A percentile compares a stretch with the other conserved stretches of the same genome.
Evolutionary conservation across 495 filamentous ascomycete species (phyloP).

Genomic region (Choiromyces venosus): DNA sequence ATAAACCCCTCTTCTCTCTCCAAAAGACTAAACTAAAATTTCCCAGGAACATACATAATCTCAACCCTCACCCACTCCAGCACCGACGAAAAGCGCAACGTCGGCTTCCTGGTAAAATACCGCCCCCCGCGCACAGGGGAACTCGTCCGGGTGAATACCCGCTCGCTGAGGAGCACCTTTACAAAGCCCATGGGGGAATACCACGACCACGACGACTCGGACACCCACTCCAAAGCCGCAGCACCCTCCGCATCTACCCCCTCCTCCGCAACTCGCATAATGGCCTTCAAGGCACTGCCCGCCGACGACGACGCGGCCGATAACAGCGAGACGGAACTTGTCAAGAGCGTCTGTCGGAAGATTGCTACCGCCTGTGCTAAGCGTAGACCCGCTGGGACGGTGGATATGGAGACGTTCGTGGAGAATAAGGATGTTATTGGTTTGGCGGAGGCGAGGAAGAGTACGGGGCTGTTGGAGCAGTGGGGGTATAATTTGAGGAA

Average conservation of each 20-base stretch:
- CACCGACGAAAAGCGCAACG: slow-evolving; percentile 68
- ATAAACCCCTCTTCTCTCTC: background rate
- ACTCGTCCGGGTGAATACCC: slow-evolving; percentile 72
- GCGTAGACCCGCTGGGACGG: background rate
- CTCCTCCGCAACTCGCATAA: slow-evolving; percentile 45
- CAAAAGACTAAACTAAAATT: background rate
- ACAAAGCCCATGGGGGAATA: slow-evolving; percentile 5
- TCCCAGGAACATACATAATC: slow-evolving; percentile 69
- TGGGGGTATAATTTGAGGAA: slow-evolving; percentile 81
- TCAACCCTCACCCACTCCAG: slow-evolving; percentile 70
- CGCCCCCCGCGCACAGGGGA: slow-evolving; percentile 53
- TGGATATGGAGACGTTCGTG: slow-evolving; percentile 45
- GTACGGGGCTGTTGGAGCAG: slow-evolving; percentile 79
- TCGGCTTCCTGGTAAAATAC: slow-evolving; percentile 76
- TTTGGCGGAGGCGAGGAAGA: slow-evolving; percentile 75
- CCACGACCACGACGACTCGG: slow-evolving; percentile 2
- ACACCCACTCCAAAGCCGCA: slow-evolving; percentile 29
- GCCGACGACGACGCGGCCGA: slow-evolving; percentile 5
- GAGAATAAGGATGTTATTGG: slow-evolving; percentile 74
- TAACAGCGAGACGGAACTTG: slow-evolving; percentile 7
- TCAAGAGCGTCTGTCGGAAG: slow-evolving; percentile 41
- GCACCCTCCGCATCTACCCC: background rate
- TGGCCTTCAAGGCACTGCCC: slow-evolving; percentile 54
- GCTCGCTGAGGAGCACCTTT: slow-evolving; percentile 62
- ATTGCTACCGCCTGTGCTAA: slow-evolving; percentile 48